These are phyloP conservation scores for Aspergillus piperis DNA, from an alignment of 2,329 filamentous ascomycete genomes.

Conservation along the genomic window DNA sequence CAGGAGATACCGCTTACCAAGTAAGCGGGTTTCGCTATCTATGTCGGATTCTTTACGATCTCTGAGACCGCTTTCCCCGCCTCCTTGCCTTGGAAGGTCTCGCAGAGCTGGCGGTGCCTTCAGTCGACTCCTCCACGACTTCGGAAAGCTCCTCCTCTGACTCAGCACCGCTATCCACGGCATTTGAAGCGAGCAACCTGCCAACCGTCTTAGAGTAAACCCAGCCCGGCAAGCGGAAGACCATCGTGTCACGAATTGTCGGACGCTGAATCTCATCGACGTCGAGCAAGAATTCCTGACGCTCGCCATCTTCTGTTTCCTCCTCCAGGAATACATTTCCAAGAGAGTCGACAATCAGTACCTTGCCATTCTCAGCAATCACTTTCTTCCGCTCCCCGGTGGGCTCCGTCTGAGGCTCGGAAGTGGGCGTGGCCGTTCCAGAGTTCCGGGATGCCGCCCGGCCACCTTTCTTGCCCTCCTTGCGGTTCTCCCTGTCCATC, in stretches of 20 bases:
- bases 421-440: slow-evolving; percentile 55
- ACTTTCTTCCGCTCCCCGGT: slow-evolving; percentile 82
- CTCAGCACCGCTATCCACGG: slow-evolving; percentile 5
- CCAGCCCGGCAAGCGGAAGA: slow-evolving; percentile 77
- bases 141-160: slow-evolving; percentile 26
- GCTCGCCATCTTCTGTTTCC: slow-evolving; percentile 80
- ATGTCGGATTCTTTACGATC: slow-evolving; percentile 20
- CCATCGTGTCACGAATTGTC: slow-evolving; percentile 76
- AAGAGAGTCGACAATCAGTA: slow-evolving; percentile 85
- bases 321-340: slow-evolving; percentile 97
- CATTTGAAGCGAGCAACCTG: slow-evolving; percentile 25
- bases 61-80: slow-evolving; percentile 33
- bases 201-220: slow-evolving; percentile 56
- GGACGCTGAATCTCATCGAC: slow-evolving; percentile 80
- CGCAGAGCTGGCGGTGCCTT: slow-evolving; percentile 29
- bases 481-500: slow-evolving; percentile 76
- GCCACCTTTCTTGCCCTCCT: slow-evolving; percentile 61
- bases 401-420: slow-evolving; percentile 56
- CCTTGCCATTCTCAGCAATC: slow-evolving; percentile 91
- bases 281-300: slow-evolving; percentile 83
- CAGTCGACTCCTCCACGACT: slow-evolving; percentile 20
- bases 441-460: slow-evolving; percentile 36
- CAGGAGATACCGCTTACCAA: background rate
- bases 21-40: background rate
- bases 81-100: slow-evolving; percentile 27